phyloP scores from a whole-genome alignment of 208 protist species.

The Wallacemonas sp. region DNA sequence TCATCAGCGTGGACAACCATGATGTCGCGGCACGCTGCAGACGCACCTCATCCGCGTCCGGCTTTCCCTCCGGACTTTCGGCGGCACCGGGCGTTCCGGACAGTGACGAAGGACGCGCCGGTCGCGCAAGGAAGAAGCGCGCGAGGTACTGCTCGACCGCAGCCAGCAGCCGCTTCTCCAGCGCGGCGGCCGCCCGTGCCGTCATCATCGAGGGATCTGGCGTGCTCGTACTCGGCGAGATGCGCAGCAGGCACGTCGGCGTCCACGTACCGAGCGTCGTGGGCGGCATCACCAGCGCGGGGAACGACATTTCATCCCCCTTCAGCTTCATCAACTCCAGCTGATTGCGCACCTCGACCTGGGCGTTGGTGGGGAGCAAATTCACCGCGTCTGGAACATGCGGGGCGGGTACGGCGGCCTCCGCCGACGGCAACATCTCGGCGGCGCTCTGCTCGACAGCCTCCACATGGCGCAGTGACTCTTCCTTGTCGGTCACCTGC shows the following conservation, averaged over 20 bases:
- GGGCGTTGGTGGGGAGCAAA: constrained; percentile 80
- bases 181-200: neutral
- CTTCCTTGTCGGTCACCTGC: constrained; percentile 9
- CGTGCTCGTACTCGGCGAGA: neutral
- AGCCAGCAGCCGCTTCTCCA: constrained; percentile 5
- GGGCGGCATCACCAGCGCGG: constrained; percentile 53
- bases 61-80: neutral
- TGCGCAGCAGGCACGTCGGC: constrained; percentile 66
- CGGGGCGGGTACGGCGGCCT: neutral
- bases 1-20: constrained; percentile 19
- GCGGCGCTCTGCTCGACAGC: neutral
- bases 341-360: constrained; percentile 69
- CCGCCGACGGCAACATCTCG: neutral
- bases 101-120: constrained; percentile 7
- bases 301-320: constrained; percentile 66
- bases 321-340: constrained; percentile 59
- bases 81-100: neutral
- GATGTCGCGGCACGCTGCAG: constrained; percentile 16
- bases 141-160: constrained; percentile 11
- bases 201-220: neutral
- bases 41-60: neutral
- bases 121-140: constrained; percentile 2
- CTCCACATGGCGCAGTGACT: neutral
- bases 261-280: constrained; percentile 66
- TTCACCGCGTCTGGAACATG: constrained; percentile 72